A percentile compares a stretch with the other conserved stretches of the same genome.
These are phyloP conservation scores for Ophioceras dolichostomum DNA, from an alignment of 2,329 filamentous ascomycete species.

Conservation along the genomic window DNA sequence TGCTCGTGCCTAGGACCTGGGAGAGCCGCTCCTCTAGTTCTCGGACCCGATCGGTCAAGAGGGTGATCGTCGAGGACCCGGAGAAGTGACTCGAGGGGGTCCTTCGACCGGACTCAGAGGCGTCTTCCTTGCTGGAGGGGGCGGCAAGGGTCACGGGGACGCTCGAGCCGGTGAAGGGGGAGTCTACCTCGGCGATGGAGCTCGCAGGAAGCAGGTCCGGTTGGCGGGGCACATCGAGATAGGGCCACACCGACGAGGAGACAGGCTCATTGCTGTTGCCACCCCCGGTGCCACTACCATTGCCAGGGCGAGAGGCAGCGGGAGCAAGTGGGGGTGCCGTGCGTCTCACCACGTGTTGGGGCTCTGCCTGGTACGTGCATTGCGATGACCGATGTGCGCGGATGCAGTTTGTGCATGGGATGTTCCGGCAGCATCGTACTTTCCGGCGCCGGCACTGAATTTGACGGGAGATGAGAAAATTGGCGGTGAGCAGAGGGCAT, in stretches of 20 bases:
- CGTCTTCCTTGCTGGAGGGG: not conserved
- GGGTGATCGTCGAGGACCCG: slow-evolving; percentile 18
- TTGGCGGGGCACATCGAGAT: no score
- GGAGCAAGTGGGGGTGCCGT: no score
- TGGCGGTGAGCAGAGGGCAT: no score
- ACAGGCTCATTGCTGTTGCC: no score
- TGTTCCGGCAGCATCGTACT: slow-evolving; percentile 26
- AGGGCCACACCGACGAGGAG: no score
- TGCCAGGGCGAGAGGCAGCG: no score
- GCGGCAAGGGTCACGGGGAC: slow-evolving; percentile 2
- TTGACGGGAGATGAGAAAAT: no score
- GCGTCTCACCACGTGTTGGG: no score
- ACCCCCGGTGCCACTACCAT: no score
- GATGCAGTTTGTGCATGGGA: slow-evolving; percentile 27
- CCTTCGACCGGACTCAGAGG: not conserved
- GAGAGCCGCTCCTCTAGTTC: slow-evolving; percentile 31
- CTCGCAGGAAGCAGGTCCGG: no score
- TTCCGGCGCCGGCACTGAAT: slow-evolving; percentile 31
- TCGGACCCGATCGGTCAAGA: slow-evolving; percentile 23
- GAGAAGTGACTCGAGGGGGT: slow-evolving; percentile 1
- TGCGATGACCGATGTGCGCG: slow-evolving; percentile 14
- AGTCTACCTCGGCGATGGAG: not conserved
- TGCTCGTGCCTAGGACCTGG: slow-evolving; percentile 9
- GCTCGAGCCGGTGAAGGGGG: not conserved
- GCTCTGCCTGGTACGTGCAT: slow-evolving; percentile 7